phyloP scores from a whole-genome alignment of 148 eudicot species.

The Persicaria maculosa region DNA sequence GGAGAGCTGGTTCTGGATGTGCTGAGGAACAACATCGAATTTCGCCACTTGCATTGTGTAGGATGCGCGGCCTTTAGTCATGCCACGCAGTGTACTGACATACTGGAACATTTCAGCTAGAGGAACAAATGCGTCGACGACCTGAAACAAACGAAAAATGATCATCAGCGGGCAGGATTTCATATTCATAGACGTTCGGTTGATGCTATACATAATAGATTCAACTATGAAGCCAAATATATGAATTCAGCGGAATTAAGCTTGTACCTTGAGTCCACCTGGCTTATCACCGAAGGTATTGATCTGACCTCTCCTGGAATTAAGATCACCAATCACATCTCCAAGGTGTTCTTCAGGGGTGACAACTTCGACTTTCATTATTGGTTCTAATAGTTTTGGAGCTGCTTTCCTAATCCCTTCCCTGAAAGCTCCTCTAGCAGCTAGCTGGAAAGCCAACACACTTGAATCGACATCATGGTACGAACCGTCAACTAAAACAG shows the following conservation, averaged over 20 bases:
- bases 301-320: slow-evolving; percentile 94
- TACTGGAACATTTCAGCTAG: slow-evolving; percentile 97
- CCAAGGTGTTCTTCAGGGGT: slow-evolving; percentile 98
- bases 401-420: slow-evolving; percentile 88
- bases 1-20: slow-evolving; percentile 86
- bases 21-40: slow-evolving; percentile 93
- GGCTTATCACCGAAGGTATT: slow-evolving; percentile 94
- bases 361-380: slow-evolving; percentile 93
- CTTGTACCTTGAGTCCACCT: slow-evolving; percentile 85
- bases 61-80: slow-evolving; percentile 96
- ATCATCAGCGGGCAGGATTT: neutral
- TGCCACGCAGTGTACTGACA: slow-evolving; percentile 78
- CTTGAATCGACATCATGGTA: slow-evolving; percentile 98
- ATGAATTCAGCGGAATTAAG: neutral
- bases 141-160: slow-evolving; percentile 31
- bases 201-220: neutral
- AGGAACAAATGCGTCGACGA: slow-evolving; percentile 85
- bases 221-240: neutral
- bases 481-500: slow-evolving; percentile 72
- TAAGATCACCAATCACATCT: slow-evolving; percentile 96
- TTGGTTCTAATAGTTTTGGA: slow-evolving; percentile 80
- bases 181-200: neutral
- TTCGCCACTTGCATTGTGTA: slow-evolving; percentile 90
- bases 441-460: slow-evolving; percentile 93
- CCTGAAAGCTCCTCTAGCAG: slow-evolving; percentile 91